Conservation (phyloP, 495 filamentous ascomycete species). For the Hyaloscypha finlandica region DNA sequence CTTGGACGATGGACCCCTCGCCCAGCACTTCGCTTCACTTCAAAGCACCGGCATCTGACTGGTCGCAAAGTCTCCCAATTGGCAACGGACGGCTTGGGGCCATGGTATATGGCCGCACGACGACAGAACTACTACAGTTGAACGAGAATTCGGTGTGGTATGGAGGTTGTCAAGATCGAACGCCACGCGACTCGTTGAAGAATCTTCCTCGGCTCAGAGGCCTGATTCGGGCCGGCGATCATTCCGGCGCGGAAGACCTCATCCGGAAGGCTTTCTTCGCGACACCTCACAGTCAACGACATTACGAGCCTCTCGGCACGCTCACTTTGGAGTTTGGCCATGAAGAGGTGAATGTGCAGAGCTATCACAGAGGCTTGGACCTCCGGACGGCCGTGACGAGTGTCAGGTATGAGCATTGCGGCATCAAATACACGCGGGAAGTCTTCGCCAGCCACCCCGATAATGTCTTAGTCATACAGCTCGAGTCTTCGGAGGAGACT, state of each 20-base stretch:
- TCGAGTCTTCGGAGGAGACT: constrained; percentile 36
- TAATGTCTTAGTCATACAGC: constrained; percentile 43
- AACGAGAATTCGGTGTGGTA: constrained; percentile 59
- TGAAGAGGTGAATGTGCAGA: constrained; percentile 31
- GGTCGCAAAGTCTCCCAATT: constrained; percentile 35
- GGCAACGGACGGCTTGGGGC: constrained; percentile 57
- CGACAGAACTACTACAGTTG: constrained; percentile 48
- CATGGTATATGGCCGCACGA: constrained; percentile 48
- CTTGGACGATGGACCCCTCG: constrained; percentile 1
- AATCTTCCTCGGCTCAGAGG: constrained; percentile 41
- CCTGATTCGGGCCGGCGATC: constrained; percentile 44
- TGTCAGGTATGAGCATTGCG: constrained; percentile 18
- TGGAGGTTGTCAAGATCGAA: constrained; percentile 49
- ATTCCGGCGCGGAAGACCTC: constrained; percentile 44
- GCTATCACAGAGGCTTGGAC: constrained; percentile 50
- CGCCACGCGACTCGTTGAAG: constrained; percentile 39
- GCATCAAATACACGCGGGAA: constrained; percentile 26
- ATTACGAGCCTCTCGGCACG: constrained; percentile 51
- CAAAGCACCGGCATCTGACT: constrained; percentile 25
- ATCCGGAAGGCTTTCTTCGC: constrained; percentile 44
- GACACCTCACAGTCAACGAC: constrained; percentile 44
- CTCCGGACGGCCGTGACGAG: constrained; percentile 22
- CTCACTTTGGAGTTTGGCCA: constrained; percentile 50
- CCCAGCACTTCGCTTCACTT: constrained; percentile 15
- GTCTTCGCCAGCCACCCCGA: constrained; percentile 45